A percentile compares a stretch with the other conserved stretches of the same genome.
Conservation (phyloP, 129 eudicot genomes). For the Saposhnikovia divaricata region DNA sequence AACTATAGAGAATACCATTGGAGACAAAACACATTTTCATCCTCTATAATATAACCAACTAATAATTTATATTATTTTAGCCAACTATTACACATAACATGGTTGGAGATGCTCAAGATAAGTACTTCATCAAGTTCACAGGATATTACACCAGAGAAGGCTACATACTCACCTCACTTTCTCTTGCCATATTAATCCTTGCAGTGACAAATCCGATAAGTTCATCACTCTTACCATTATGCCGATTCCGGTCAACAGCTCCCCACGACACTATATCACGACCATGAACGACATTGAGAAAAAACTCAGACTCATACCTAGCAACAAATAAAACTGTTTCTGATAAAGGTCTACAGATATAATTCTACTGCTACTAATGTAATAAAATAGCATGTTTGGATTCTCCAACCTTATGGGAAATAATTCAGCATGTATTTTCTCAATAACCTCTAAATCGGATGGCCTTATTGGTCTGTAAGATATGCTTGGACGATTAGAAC, state of each 20-base stretch:
- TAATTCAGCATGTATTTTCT: constrained; percentile 66
- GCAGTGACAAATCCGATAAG: constrained; percentile 93
- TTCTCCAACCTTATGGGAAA: constrained; percentile 80
- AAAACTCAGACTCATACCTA: constrained; percentile 90
- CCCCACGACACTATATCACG: constrained; percentile 95
- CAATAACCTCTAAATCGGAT: constrained; percentile 63
- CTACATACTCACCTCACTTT: constrained; percentile 79
- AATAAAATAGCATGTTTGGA: neutral
- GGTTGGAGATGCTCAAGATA: neutral
- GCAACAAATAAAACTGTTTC: constrained; percentile 17
- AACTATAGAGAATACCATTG: too few species aligned
- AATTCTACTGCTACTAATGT: neutral
- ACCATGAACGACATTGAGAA: constrained; percentile 84
- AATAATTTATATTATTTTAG: too few species aligned
- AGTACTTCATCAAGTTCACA: neutral
- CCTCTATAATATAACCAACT: too few species aligned
- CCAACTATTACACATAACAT: too few species aligned
- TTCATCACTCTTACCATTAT: constrained; percentile 63
- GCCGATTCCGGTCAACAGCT: constrained; percentile 87
- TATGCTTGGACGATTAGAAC: constrained; percentile 47
- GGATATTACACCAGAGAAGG: neutral
- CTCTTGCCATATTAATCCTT: constrained; percentile 60
- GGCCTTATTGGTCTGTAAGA: constrained; percentile 70
- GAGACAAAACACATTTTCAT: too few species aligned
- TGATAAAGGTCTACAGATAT: constrained; percentile 1